Conservation (phyloP, 768 basidiomycete species). For the Cubamyces sp. region DNA sequence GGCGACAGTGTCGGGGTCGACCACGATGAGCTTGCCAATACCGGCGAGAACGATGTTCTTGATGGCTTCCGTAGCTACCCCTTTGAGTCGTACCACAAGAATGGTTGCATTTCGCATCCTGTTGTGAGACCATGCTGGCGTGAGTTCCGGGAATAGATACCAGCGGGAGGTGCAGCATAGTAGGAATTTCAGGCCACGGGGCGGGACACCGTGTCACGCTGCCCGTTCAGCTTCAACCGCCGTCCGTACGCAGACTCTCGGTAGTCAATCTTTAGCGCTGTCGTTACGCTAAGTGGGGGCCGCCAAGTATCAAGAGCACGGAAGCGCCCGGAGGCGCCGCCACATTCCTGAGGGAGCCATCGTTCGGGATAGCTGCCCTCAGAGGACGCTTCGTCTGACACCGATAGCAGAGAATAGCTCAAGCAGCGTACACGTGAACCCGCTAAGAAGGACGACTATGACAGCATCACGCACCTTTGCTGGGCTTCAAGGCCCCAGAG, state of each 20-base stretch:
- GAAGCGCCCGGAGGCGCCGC: not conserved
- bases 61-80: conserved; percentile 90
- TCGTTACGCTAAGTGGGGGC: not conserved
- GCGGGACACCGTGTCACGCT: too few relatives aligned
- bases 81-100: conserved; percentile 75
- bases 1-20: conserved; percentile 74
- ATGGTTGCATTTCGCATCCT: conserved; percentile 96
- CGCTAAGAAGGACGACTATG: not conserved
- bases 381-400: conserved; percentile 3
- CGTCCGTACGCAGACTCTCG: not conserved
- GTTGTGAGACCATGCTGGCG: conserved; percentile 12
- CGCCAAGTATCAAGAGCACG: not conserved
- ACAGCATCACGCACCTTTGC: conserved; percentile 65
- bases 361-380: not conserved
- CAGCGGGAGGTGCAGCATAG: not conserved
- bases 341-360: not conserved
- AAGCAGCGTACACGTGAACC: conserved; percentile 10
- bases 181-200: too few relatives aligned
- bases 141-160: not conserved
- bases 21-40: conserved; percentile 85
- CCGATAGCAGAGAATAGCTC: conserved; percentile 9
- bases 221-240: not conserved
- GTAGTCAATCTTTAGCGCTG: not conserved
- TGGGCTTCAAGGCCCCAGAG: conserved; percentile 99
- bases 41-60: conserved; percentile 98